Conservation (phyloP, 208 protist species). For the Leishmania aethiopica region DNA sequence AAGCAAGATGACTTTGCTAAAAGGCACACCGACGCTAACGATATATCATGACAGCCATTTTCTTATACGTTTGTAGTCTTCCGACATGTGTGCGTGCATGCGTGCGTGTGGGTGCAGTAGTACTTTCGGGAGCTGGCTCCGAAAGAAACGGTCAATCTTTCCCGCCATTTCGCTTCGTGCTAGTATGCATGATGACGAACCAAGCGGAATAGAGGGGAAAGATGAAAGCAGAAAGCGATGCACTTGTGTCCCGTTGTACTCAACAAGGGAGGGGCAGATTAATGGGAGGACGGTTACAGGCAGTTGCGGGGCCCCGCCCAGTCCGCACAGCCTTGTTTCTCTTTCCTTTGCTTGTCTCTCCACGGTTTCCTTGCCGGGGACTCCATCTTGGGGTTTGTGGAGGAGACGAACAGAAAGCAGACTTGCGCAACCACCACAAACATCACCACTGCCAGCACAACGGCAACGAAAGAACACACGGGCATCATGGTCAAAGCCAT, state of each 20-base stretch:
- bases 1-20: neutral
- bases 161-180: neutral
- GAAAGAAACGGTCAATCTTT: neutral
- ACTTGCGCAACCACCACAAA: neutral
- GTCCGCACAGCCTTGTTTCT: neutral
- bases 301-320: neutral
- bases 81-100: slow-evolving; percentile 6
- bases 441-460: neutral
- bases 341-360: neutral
- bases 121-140: neutral
- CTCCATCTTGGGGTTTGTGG: neutral
- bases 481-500: neutral
- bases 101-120: neutral
- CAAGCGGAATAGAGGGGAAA: neutral
- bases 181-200: neutral
- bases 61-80: slow-evolving; percentile 1
- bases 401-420: neutral
- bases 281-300: too few species aligned
- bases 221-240: neutral
- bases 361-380: neutral
- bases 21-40: neutral
- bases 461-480: neutral
- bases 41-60: neutral
- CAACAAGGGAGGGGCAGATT: neutral
- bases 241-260: neutral